These are phyloP conservation scores for Talaromyces borbonicus DNA, from an alignment of 495 filamentous ascomycete genomes.

Conservation along the genomic window DNA sequence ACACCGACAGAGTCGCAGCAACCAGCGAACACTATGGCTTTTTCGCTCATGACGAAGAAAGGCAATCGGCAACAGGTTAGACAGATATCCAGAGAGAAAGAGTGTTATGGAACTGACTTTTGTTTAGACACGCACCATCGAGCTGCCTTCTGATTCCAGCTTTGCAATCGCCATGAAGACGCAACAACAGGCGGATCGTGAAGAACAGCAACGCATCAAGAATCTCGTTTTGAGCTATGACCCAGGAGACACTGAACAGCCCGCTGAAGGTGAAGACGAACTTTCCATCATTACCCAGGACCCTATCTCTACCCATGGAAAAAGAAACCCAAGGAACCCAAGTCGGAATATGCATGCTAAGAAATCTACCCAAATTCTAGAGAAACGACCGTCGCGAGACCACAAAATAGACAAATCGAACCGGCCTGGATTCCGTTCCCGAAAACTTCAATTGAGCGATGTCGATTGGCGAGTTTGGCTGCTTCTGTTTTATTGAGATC, in stretches of 20 bases:
- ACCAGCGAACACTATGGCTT: slow-evolving; percentile 68
- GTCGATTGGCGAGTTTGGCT: slow-evolving; percentile 74
- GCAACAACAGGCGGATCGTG: slow-evolving; percentile 87
- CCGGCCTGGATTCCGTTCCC: slow-evolving; percentile 69
- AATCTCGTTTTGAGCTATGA: slow-evolving; percentile 95
- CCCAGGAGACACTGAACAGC: slow-evolving; percentile 61
- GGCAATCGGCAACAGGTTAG: slow-evolving; percentile 86
- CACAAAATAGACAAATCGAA: slow-evolving; percentile 57
- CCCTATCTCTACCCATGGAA: slow-evolving; percentile 8
- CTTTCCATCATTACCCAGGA: slow-evolving; percentile 19
- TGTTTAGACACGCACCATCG: slow-evolving; percentile 78
- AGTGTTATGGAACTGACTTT: not conserved
- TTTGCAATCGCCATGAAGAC: slow-evolving; percentile 94
- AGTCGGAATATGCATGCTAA: slow-evolving; percentile 9
- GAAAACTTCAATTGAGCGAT: slow-evolving; percentile 90
- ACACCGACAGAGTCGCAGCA: slow-evolving; percentile 24
- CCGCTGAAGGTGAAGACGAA: slow-evolving; percentile 49
- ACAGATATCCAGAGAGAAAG: slow-evolving; percentile 16
- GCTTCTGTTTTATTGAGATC: not conserved
- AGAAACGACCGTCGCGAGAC: slow-evolving; percentile 28
- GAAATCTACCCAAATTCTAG: slow-evolving; percentile 15
- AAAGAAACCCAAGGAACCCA: slow-evolving; percentile 14
- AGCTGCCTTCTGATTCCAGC: slow-evolving; percentile 85
- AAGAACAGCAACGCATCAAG: slow-evolving; percentile 97
- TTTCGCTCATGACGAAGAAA: slow-evolving; percentile 90